A percentile compares a stretch with the other conserved stretches of the same genome.
Conservation (phyloP, 257 asterid genomes). For the Solanum phureja region DNA sequence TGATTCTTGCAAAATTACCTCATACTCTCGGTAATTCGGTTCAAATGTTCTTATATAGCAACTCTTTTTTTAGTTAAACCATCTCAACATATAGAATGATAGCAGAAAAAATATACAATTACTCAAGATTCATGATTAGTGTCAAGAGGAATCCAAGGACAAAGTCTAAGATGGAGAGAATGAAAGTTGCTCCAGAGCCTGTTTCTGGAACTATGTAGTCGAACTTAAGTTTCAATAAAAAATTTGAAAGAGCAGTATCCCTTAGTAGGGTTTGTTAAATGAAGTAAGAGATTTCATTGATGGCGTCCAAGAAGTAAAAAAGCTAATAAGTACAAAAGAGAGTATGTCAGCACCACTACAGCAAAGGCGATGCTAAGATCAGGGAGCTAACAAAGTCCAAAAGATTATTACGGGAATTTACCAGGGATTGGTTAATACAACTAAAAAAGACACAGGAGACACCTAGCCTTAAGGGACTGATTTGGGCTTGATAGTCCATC, state of each 20-base stretch:
- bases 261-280: background rate
- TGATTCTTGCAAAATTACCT: background rate
- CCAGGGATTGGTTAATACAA: background rate
- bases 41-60: background rate
- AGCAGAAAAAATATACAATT: background rate
- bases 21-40: background rate
- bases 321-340: background rate
- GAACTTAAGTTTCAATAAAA: background rate
- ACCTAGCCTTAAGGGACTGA: background rate
- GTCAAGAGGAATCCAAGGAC: background rate
- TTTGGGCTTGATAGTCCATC: background rate
- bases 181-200: background rate
- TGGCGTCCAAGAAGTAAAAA: background rate
- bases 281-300: background rate
- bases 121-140: background rate
- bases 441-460: background rate
- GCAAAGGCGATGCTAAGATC: background rate
- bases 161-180: background rate
- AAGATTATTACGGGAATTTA: background rate
- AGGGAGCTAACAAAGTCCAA: background rate
- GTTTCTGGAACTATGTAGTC: background rate
- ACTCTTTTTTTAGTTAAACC: background rate
- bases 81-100: background rate
- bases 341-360: background rate
- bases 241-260: background rate